Base-by-base conservation (phyloP, 352 stramenopile genomes). In the Peronosclerospora sorghi region DNA sequence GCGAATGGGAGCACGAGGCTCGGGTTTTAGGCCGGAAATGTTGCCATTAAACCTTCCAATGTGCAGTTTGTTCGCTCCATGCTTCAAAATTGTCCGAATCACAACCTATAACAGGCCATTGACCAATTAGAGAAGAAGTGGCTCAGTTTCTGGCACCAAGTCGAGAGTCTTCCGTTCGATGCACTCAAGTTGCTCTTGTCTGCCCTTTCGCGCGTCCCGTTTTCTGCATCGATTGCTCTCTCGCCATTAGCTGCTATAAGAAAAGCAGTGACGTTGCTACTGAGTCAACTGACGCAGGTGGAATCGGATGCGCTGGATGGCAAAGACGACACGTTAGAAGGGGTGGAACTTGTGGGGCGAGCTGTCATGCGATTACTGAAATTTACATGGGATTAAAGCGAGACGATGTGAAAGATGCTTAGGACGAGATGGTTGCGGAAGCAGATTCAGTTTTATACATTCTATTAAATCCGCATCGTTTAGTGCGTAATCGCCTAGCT, bases 331-430 rank as follows among this genome's bases (percentile, higher is more conserved):
- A 69, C 68, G 8, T 41, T 78, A 1, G 54, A 67, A 19, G 44
- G 44, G 41, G 55, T 68, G 1, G 63, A 83, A 53, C 35, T 78
- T 17, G 56, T 75, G n/a, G 59, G 69, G 20, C 32, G 57, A 30
- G 54, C 62, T 17, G 43, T 64, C 6, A 45, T 29, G 32, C 52
- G 73, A 12, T 28, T 86, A 28, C 46, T 74, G n/a, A 86, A 86
- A 45, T 88, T 88, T 46, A 69, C 63, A 34, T 93, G 78, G 81
- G 38, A 68, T 38, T 82, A 23, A 63, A 75, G 8, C 29, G 47
- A 30, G 52, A 56, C 13, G 69, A 87, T 19, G 72, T 91, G 0
- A 64, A 65, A 27, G 48, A 61, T 13, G 54, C 61, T 9, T 45
- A 91, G 8, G 54, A 49, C 1, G 64, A 75, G 1, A 81, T 93